Conservation (phyloP, 2,329 filamentous ascomycete species). For the Chrysoporthe austroafricana region DNA sequence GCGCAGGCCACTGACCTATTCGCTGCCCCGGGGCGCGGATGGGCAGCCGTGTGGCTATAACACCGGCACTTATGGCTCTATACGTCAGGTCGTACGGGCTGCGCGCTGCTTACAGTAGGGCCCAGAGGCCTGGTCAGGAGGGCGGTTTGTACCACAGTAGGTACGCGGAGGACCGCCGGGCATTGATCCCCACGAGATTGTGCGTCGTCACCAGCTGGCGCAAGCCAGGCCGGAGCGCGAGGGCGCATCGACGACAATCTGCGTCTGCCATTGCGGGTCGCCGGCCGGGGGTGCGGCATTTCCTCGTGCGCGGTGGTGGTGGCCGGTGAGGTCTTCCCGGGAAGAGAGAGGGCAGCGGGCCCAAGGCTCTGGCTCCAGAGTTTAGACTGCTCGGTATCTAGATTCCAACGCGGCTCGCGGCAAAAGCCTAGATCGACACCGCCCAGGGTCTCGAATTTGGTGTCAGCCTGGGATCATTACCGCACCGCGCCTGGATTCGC, state of each 20-base stretch:
- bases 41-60: constrained; percentile 22
- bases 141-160: not conserved
- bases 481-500: constrained; percentile 24
- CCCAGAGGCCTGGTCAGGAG: not conserved
- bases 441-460: constrained; percentile 21
- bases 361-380: constrained; percentile 12
- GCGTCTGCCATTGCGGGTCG: no score
- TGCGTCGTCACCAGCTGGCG: constrained; percentile 9
- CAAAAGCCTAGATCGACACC: constrained; percentile 19
- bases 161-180: not conserved
- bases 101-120: not conserved
- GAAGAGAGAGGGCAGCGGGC: not conserved
- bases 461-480: constrained; percentile 6
- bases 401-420: constrained; percentile 19
- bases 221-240: constrained; percentile 1
- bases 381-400: constrained; percentile 14
- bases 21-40: not conserved
- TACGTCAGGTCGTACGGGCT: constrained; percentile 4
- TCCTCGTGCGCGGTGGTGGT: constrained; percentile 1
- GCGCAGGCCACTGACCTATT: not conserved
- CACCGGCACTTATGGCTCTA: constrained; percentile 16
- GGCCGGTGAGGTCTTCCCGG: not conserved
- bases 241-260: not conserved
- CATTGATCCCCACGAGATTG: not conserved
- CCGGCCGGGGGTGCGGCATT: not conserved